Evolutionary conservation across 2,329 filamentous ascomycete species (phyloP), one percentile per base, ranked within the genome.

Genomic region (Fusarium duplospermum): DNA sequence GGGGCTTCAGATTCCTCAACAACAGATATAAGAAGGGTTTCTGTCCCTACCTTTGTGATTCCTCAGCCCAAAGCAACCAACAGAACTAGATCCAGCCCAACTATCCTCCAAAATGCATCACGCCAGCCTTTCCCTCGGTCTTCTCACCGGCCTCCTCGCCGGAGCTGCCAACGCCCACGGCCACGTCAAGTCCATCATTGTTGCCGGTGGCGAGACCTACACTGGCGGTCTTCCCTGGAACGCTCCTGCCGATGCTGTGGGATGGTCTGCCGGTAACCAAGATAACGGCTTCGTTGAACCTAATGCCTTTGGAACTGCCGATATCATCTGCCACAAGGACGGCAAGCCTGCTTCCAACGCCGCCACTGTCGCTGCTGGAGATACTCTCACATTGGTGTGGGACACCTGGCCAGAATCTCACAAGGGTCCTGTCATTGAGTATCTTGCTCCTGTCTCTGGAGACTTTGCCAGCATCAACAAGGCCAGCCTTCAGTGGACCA

Each of bases 381-480:
- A 85, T 72, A 85, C 84, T 10, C 80, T 93, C 74, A 83, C 88
- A 67, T 82, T 93, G 38, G 86, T 89, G 76, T 93, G 91, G 92
- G 89, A 86, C 67, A 83, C 84, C 18, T 93, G 92, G 92, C 91
- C 91, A n/a, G 84, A 87, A 11, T 87, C 86, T 64, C 87, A 93
- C 83, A 86, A 91, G 73, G 90, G 90, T 3, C 90, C 90, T 20
- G 85, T 91, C 74, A 85, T 91, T 73, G 87, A 87, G 79, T 91
- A 91, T 83, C 82, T 92, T 40, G 90, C 90, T 67, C 84, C 86
- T 72, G 84, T 86, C 57, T 70, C 69, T 22, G 87, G 85, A 31
- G 87, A 90, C 78, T 91, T 88, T 78, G 81, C 85, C 24, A 82
- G 82, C 8, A 86, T 87, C 63, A 86, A 87, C 81, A 88, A 89